phyloP scores from a whole-genome alignment of 2,329 filamentous ascomycete genomes.

The Ophiostoma himal-ulmi region DNA sequence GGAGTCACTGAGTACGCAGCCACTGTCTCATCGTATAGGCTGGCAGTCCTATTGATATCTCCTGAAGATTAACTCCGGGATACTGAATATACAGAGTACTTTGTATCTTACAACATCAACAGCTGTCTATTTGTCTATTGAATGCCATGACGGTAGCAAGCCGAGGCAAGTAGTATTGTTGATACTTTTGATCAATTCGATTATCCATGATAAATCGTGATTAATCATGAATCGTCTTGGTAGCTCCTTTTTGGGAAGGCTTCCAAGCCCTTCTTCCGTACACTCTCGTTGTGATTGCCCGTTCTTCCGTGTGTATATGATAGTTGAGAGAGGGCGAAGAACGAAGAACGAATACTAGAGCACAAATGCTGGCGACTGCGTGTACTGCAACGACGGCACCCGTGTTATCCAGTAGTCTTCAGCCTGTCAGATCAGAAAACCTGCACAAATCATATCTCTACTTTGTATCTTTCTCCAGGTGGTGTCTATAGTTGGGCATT shows the following conservation, averaged over 20 bases:
- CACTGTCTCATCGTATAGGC: neutral
- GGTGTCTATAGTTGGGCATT: constrained; percentile 5
- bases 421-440: no score
- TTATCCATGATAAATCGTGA: no score
- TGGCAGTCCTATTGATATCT: neutral
- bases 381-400: no score
- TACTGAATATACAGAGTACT: neutral
- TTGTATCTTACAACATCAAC: neutral
- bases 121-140: neutral
- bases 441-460: neutral
- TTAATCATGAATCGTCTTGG: neutral
- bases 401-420: no score
- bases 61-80: neutral
- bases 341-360: no score
- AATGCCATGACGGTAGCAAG: neutral
- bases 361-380: no score
- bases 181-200: no score
- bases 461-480: neutral
- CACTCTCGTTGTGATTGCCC: neutral
- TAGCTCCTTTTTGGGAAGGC: neutral
- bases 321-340: neutral
- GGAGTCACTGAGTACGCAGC: neutral
- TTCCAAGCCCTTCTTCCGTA: neutral
- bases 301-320: neutral
- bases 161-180: neutral